Evolutionary conservation across 768 basidiomycete genomes (phyloP), one percentile per base, ranked within the genome.

Genomic region (Podaxis sp.): DNA sequence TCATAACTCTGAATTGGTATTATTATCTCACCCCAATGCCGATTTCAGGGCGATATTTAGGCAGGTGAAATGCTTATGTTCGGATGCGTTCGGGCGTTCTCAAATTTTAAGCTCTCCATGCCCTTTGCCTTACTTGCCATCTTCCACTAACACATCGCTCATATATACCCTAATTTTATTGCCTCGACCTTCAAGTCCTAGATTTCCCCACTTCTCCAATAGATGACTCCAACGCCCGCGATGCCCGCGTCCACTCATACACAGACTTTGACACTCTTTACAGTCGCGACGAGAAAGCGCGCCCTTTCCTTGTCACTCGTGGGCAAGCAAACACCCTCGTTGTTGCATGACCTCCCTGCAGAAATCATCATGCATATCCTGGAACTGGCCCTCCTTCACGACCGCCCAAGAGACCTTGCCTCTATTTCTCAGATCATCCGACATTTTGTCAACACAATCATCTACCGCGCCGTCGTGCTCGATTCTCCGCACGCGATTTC

Each of bases 391-490:
- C 69, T 79, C 15, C 55, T 65, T 6, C 65, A 69, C 5, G 69
- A 68, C 41, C 70, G 71, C 27, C 73, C 75, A n/a, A 69, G 59
- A 36, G 65, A 66, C 55, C 67, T 78, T 27, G 71, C 75, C n/a
- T 60, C 67, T 38, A 66, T 74, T 43, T 75, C 69, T 53, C 74
- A 70, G 58, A 64, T 68, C 29, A 72, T 81, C 55, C 62, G 65
- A 62, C 63, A 64, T n/a, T 66, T 75, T 53, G 63, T 78, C 24
- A 71, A 79, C 58, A 63, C 56, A 37, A 72, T 79, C 25, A 51
- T 80, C 27, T 82, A 81, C 63, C 70, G 74, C 51, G 73, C 73
- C 4, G 74, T 81, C 25, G 72, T 77, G 25, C 72, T 82, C 19
- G 66, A 75, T 59, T 70, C 71, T 1, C 46, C 66, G 11, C 65